Conservation (phyloP, 2,329 filamentous ascomycete species). For the Diaporthe humulicola region DNA sequence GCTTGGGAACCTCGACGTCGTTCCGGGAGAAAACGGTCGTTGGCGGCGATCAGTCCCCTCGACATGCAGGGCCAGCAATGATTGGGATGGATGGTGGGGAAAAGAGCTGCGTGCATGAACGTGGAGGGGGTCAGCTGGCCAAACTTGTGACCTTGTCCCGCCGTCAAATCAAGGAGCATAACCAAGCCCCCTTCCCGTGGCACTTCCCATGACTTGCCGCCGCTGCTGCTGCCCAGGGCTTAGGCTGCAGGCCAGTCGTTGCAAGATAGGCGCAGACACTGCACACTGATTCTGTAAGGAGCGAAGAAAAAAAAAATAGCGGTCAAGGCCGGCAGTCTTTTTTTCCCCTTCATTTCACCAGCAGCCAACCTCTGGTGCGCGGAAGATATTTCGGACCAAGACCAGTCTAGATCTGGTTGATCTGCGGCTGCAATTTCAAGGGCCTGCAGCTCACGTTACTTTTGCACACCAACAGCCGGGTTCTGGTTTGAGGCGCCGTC, state of each 20-base stretch:
- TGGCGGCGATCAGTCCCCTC: constrained; percentile 18
- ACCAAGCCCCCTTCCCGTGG: constrained; percentile 1
- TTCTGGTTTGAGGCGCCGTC: constrained; percentile 21
- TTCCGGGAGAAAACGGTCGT: constrained; percentile 29
- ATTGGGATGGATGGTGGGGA: constrained; percentile 32
- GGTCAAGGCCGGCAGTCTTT: constrained; percentile 16
- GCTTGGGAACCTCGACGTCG: background rate
- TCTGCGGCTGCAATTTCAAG: constrained; percentile 30
- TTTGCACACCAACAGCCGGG: constrained; percentile 26
- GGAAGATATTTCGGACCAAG: constrained; percentile 27
- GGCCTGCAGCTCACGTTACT: constrained; percentile 29
- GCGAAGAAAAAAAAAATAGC: constrained; percentile 9
- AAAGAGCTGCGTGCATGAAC: constrained; percentile 33
- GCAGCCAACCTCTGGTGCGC: background rate
- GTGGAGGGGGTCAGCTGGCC: constrained; percentile 34
- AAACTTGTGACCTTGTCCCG: constrained; percentile 32
- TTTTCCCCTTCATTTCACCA: constrained; percentile 19
- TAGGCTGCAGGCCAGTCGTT: constrained; percentile 10
- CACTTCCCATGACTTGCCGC: constrained; percentile 23
- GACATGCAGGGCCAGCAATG: constrained; percentile 26
- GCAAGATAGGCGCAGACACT: background rate
- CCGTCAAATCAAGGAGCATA: constrained; percentile 27
- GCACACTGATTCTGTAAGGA: constrained; percentile 3
- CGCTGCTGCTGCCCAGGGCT: background rate
- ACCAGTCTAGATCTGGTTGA: constrained; percentile 23